Conservation (phyloP, 331 rosid genomes). For the Rhamnella rubrinervis region DNA sequence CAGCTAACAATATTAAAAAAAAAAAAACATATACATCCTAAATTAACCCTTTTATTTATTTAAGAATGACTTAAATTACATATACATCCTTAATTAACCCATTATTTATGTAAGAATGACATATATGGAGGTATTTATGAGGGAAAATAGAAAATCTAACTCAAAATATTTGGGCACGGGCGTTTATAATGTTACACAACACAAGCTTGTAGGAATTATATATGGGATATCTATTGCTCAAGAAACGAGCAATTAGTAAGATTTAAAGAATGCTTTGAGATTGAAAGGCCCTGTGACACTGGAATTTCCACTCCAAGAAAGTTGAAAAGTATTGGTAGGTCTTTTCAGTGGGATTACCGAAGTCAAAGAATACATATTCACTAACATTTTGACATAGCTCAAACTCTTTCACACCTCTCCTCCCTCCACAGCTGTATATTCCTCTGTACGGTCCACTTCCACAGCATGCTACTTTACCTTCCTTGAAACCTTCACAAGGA, state of each 20-base stretch:
- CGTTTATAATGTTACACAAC: too few relatives aligned
- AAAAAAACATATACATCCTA: too few relatives aligned
- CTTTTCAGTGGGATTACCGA: constrained; percentile 19
- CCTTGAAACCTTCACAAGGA: constrained; percentile 22
- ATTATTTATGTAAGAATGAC: too few relatives aligned
- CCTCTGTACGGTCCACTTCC: constrained; percentile 25
- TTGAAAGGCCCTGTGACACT: constrained; percentile 4
- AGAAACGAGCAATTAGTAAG: neutral
- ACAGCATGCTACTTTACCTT: constrained; percentile 26
- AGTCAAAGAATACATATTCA: constrained; percentile 19
- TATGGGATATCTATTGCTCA: too few relatives aligned
- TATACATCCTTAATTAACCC: too few relatives aligned
- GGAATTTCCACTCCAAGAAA: constrained; percentile 9
- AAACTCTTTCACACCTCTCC: constrained; percentile 2
- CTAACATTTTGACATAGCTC: constrained; percentile 1
- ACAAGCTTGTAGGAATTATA: too few relatives aligned
- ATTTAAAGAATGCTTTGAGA: constrained; percentile 11
- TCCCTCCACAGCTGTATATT: constrained; percentile 22
- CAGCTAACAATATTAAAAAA: too few relatives aligned
- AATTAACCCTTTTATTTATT: too few relatives aligned
- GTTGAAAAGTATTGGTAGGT: neutral
- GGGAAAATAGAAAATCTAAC: too few relatives aligned
- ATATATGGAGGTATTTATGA: too few relatives aligned
- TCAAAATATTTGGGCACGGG: too few relatives aligned
- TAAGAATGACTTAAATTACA: too few relatives aligned